A percentile compares a stretch with the other conserved stretches of the same genome.
Evolutionary conservation across 768 basidiomycete genomes (phyloP).

Genomic region (Lactarius akahatsu): DNA sequence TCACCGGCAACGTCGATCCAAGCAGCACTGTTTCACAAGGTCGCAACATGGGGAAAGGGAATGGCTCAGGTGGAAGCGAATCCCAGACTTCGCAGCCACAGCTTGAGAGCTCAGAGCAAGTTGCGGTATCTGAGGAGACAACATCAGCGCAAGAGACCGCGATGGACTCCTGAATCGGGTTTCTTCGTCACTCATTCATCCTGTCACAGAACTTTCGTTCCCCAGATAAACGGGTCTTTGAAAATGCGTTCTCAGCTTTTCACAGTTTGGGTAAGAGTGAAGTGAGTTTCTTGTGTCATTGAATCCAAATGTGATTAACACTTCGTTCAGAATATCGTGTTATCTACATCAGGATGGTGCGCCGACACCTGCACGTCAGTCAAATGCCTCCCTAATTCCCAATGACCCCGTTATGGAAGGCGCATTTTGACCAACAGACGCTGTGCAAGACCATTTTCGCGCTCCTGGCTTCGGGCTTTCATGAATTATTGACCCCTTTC

Average conservation of each 20-base stretch:
- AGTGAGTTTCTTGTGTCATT: neutral
- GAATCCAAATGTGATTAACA: neutral
- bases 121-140: neutral
- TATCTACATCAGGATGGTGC: neutral
- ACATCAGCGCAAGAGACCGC: neutral
- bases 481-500: too few species aligned
- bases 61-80: neutral
- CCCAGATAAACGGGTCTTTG: neutral
- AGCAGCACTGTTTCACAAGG: neutral
- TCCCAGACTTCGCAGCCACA: neutral
- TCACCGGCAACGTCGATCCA: conserved; percentile 18
- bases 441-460: too few species aligned
- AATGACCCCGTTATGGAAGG: neutral
- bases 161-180: conserved; percentile 9
- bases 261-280: neutral
- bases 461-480: too few species aligned
- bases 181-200: neutral
- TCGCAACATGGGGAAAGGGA: conserved; percentile 5
- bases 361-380: neutral
- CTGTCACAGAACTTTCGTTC: neutral
- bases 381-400: neutral
- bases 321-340: neutral
- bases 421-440: too few species aligned
- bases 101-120: neutral
- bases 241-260: neutral